phyloP scores from a whole-genome alignment of 1,139 yeast species.

The Yamadazyma songkhlaensis region DNA sequence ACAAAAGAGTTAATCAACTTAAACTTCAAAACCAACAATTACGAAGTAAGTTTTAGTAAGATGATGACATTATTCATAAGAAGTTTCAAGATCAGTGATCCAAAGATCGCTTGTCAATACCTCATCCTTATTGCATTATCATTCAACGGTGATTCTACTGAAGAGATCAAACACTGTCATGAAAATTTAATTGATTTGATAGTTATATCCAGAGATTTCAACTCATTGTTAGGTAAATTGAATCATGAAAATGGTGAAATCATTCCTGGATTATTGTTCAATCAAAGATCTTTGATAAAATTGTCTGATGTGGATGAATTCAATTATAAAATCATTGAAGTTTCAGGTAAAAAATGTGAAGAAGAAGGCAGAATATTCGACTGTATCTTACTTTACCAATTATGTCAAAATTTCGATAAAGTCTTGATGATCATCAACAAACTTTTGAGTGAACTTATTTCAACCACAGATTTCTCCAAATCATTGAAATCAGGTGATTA shows the following conservation, averaged over 20 bases:
- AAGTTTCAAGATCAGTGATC: slow-evolving; percentile 80
- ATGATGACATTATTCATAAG: slow-evolving; percentile 71
- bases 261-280: slow-evolving; percentile 82
- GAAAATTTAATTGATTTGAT: slow-evolving; percentile 83
- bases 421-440: slow-evolving; percentile 78
- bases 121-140: slow-evolving; percentile 66
- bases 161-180: slow-evolving; percentile 61
- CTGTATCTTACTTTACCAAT: slow-evolving; percentile 80
- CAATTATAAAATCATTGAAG: slow-evolving; percentile 64
- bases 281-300: slow-evolving; percentile 65
- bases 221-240: slow-evolving; percentile 75
- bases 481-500: slow-evolving; percentile 47
- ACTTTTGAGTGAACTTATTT: slow-evolving; percentile 74
- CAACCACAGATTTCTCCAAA: slow-evolving; percentile 70
- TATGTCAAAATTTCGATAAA: slow-evolving; percentile 83
- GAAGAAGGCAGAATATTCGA: slow-evolving; percentile 91
- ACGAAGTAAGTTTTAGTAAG: slow-evolving; percentile 55
- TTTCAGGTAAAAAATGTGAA: slow-evolving; percentile 83
- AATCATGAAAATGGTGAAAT: slow-evolving; percentile 68
- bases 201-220: slow-evolving; percentile 82
- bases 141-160: slow-evolving; percentile 32
- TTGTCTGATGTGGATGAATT: slow-evolving; percentile 52
- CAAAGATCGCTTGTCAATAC: slow-evolving; percentile 88
- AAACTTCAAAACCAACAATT: slow-evolving; percentile 30
- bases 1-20: slow-evolving; percentile 28